phyloP scores from a whole-genome alignment of 495 filamentous ascomycete genomes.

The Xylaria scruposa region DNA sequence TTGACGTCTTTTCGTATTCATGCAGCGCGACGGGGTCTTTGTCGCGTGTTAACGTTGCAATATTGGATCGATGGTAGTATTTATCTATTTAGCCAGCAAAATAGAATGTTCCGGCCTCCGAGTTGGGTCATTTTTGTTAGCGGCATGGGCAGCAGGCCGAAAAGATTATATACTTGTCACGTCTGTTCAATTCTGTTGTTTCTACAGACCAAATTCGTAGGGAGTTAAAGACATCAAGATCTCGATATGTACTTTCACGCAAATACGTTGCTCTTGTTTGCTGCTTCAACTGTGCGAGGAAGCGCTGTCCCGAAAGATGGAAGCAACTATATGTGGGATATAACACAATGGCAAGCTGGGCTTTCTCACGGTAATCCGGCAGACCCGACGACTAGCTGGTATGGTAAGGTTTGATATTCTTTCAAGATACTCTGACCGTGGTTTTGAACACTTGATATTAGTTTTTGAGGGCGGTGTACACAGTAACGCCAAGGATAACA shows the following conservation, averaged over 20 bases:
- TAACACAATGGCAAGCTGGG: conserved; percentile 27
- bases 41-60: conserved; percentile 1
- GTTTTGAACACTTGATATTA: not conserved
- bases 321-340: conserved; percentile 18
- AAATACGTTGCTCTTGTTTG: not conserved
- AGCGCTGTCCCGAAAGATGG: not conserved
- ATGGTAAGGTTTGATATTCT: conserved; percentile 10
- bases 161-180: not conserved
- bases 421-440: not conserved
- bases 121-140: not conserved
- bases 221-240: not conserved
- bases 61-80: conserved; percentile 8
- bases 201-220: not conserved
- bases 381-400: conserved; percentile 19
- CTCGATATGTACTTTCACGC: conserved; percentile 10
- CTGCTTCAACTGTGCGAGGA: conserved; percentile 9
- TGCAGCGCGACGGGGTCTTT: conserved; percentile 12
- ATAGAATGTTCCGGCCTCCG: not conserved
- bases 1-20: conserved; percentile 11
- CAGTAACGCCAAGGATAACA: not conserved
- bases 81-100: conserved; percentile 13
- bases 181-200: not conserved
- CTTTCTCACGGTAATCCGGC: conserved; percentile 28
- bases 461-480: not conserved
- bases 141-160: conserved; percentile 2